Conservation (phyloP, 495 filamentous ascomycete genomes). For the Aspergillus conjunctus region DNA sequence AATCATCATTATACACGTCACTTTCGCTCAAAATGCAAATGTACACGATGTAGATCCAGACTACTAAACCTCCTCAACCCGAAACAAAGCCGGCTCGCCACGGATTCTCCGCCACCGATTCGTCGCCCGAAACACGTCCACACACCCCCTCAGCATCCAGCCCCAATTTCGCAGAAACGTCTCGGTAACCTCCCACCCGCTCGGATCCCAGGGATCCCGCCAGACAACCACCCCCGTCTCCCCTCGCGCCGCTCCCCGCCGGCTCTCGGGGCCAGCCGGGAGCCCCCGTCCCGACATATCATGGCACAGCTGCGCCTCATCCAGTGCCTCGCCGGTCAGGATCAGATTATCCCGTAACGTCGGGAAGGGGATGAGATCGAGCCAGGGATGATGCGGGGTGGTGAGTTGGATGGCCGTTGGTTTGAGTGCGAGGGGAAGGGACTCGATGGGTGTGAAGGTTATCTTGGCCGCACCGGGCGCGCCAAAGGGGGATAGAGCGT, state of each 20-base stretch:
- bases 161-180: slow-evolving; percentile 39
- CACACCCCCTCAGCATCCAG: slow-evolving; percentile 31
- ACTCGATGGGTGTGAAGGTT: slow-evolving; percentile 20
- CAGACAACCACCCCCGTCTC: slow-evolving; percentile 25
- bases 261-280: slow-evolving; percentile 30
- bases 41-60: no score
- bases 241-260: slow-evolving; percentile 26
- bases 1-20: no score
- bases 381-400: slow-evolving; percentile 30
- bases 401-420: slow-evolving; percentile 33
- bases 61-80: no score
- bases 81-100: no score
- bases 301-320: slow-evolving; percentile 31
- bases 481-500: no score
- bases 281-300: slow-evolving; percentile 31
- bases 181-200: slow-evolving; percentile 33
- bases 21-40: no score
- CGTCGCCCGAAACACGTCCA: no score
- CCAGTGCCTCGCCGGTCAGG: slow-evolving; percentile 18
- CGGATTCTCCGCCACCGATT: no score
- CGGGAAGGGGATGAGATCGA: slow-evolving; percentile 33
- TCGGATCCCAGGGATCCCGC: slow-evolving; percentile 34
- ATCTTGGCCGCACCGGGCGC: slow-evolving; percentile 13
- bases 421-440: slow-evolving; percentile 29
- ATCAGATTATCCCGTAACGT: slow-evolving; percentile 33